A percentile compares a stretch with the other conserved stretches of the same genome.
Evolutionary conservation across 2,329 filamentous ascomycete species (phyloP).

Genomic region (Xylariaceae sp.): DNA sequence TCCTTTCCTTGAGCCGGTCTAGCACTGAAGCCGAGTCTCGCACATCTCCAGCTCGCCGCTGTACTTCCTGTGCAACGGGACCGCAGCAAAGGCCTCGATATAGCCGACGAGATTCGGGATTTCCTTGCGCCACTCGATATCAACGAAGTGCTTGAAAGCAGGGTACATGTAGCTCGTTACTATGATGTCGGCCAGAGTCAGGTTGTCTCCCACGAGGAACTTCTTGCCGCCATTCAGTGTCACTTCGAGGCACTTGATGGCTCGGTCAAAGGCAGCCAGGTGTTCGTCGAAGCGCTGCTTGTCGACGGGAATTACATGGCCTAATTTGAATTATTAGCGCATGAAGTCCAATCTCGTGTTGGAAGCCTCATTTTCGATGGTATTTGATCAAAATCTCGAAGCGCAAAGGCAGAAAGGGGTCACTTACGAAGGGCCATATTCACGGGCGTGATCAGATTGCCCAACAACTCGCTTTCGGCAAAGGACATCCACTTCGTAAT

Average conservation of each 20-base stretch:
- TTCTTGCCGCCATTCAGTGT: constrained; percentile 33
- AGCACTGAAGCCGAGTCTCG: constrained; percentile 21
- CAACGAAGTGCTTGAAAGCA: constrained; percentile 28
- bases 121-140: constrained; percentile 34
- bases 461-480: constrained; percentile 33
- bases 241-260: constrained; percentile 30
- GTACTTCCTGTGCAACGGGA: constrained; percentile 32
- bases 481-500: constrained; percentile 45
- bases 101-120: constrained; percentile 33
- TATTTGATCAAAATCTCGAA: too few species aligned
- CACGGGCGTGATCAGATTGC: constrained; percentile 1
- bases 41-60: constrained; percentile 32
- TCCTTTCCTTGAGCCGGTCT: neutral
- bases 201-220: constrained; percentile 35
- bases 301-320: constrained; percentile 21
- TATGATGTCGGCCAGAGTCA: constrained; percentile 38
- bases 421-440: constrained; percentile 14
- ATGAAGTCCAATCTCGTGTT: neutral
- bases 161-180: constrained; percentile 29
- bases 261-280: constrained; percentile 26
- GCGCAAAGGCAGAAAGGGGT: neutral
- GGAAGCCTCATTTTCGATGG: too few species aligned
- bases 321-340: constrained; percentile 16
- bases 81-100: constrained; percentile 28
- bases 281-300: constrained; percentile 23